Conservation (phyloP, 2,329 filamentous ascomycete genomes). For the Fusarium drepaniforme region DNA sequence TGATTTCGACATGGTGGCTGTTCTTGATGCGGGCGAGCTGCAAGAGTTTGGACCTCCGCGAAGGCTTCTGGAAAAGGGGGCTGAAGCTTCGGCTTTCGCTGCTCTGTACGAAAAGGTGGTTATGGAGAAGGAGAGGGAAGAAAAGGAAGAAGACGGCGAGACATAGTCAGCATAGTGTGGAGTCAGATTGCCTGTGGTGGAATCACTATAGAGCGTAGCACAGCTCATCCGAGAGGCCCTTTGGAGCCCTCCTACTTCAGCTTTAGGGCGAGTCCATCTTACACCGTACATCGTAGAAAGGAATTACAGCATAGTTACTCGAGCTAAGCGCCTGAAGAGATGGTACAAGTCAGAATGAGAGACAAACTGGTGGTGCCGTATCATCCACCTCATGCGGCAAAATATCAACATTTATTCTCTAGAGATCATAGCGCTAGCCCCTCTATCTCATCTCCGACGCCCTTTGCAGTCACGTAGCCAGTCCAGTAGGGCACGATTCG, state of each 20-base stretch:
- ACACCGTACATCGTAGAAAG: not conserved
- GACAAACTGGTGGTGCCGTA: not conserved
- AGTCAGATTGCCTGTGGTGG: not conserved
- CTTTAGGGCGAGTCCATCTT: not conserved
- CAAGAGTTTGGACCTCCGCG: constrained; percentile 36
- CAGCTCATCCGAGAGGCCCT: not conserved
- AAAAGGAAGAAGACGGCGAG: not conserved
- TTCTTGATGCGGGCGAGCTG: constrained; percentile 37
- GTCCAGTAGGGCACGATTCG: not conserved
- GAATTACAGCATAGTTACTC: not conserved
- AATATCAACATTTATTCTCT: not conserved
- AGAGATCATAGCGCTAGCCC: not conserved
- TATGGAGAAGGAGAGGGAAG: not conserved
- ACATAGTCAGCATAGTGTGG: not conserved
- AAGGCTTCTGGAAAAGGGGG: constrained; percentile 24
- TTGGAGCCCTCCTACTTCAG: not conserved
- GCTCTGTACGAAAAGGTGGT: constrained; percentile 19
- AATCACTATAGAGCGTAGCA: not conserved
- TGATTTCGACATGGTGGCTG: constrained; percentile 36
- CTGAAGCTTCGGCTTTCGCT: constrained; percentile 20
- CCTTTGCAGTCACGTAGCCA: not conserved
- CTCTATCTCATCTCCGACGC: not conserved
- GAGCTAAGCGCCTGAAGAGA: not conserved
- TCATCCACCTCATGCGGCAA: not conserved
- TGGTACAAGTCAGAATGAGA: not conserved